Evolutionary conservation across 2,329 filamentous ascomycete genomes (phyloP).

Genomic region (Aspergillus intermedius): DNA sequence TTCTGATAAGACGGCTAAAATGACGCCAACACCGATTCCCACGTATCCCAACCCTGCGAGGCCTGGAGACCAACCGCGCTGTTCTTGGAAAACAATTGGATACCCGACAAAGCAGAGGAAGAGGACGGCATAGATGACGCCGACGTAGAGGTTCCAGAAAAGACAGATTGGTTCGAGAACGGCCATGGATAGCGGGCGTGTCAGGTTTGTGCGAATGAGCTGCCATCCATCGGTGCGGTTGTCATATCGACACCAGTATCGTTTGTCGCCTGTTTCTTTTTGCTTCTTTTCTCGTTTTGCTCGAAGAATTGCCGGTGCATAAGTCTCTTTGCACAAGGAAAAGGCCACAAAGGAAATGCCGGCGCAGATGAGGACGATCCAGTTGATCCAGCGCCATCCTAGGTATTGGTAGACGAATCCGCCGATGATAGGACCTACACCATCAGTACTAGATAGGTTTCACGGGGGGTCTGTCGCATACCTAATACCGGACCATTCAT

Average conservation of each 20-base stretch:
- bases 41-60: constrained; percentile 65
- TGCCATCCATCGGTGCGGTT: constrained; percentile 47
- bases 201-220: constrained; percentile 62
- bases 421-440: constrained; percentile 20
- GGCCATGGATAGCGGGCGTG: constrained; percentile 60
- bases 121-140: constrained; percentile 71
- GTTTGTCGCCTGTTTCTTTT: constrained; percentile 36
- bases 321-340: constrained; percentile 60
- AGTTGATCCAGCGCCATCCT: constrained; percentile 77
- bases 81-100: constrained; percentile 64
- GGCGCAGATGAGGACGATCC: constrained; percentile 64
- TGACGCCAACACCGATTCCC: constrained; percentile 48
- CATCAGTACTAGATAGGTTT: constrained; percentile 27
- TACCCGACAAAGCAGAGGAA: constrained; percentile 80
- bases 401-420: constrained; percentile 44
- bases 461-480: constrained; percentile 11
- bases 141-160: constrained; percentile 57
- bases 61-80: constrained; percentile 64
- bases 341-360: constrained; percentile 55
- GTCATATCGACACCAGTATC: constrained; percentile 70
- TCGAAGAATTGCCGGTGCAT: constrained; percentile 57
- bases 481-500: constrained; percentile 57
- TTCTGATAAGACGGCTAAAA: constrained; percentile 42
- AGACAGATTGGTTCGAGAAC: constrained; percentile 69
- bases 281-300: constrained; percentile 53